Evolutionary conservation across 176 grass and related monocot genomes (phyloP).

Genomic region (Chrysopogon serrulatus): DNA sequence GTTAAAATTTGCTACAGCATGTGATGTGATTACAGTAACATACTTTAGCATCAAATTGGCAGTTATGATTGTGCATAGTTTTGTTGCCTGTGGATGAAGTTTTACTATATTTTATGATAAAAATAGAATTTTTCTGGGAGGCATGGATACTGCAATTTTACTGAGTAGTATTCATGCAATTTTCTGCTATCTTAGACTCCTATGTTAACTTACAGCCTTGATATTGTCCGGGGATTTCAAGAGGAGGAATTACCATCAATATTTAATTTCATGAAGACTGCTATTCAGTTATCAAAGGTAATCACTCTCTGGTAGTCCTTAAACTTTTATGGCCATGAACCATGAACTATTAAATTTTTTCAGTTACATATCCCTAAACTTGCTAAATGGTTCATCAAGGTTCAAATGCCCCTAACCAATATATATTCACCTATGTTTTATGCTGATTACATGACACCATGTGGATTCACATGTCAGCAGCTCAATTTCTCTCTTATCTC

Average conservation of each 20-base stretch:
- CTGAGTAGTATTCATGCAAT: not conserved
- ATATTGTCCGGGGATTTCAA: constrained; percentile 42
- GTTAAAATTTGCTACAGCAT: not conserved
- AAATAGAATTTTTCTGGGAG: not conserved
- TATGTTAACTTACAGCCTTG: constrained; percentile 41
- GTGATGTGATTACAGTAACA: not conserved
- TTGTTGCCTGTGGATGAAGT: not conserved
- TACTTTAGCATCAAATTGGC: not conserved
- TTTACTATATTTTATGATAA: not conserved
- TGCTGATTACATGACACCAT: too few species aligned
- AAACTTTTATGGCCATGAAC: too few species aligned
- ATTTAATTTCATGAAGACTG: constrained; percentile 61
- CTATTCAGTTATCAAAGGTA: constrained; percentile 52
- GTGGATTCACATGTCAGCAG: too few species aligned
- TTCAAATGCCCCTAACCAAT: too few species aligned
- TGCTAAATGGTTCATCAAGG: too few species aligned
- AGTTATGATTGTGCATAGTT: not conserved
- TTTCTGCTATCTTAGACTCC: not conserved
- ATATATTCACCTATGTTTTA: too few species aligned
- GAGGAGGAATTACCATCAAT: constrained; percentile 60
- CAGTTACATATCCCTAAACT: not conserved
- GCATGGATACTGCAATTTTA: not conserved
- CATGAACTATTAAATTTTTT: not conserved
- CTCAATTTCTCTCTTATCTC: too few species aligned
- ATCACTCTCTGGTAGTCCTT: not conserved